Conservation (phyloP, 169 alveolate genomes). For the Theileria sp. region DNA sequence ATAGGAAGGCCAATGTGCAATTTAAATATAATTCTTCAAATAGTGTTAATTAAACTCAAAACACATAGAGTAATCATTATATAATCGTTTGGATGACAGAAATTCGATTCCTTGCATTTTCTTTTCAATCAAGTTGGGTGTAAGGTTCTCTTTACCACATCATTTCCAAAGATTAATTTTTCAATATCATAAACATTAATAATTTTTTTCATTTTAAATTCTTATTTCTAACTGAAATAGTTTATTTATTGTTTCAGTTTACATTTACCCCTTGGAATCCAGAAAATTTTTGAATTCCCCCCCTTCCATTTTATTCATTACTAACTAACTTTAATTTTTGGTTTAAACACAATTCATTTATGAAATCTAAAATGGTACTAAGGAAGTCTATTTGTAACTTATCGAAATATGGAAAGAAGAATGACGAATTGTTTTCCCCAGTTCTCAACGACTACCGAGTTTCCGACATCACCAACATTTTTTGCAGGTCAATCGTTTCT, state of each 20-base stretch:
- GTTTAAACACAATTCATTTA: not conserved
- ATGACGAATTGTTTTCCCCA: slow-evolving; percentile 7
- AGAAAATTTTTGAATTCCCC: not conserved
- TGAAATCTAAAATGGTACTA: slow-evolving; percentile 1
- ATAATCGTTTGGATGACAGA: not conserved
- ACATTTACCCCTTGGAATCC: not conserved
- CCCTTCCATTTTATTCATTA: not conserved
- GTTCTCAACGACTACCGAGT: slow-evolving; percentile 2
- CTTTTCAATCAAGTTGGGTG: not conserved
- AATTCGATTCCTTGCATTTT: not conserved
- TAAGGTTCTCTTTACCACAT: not conserved
- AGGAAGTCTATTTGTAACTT: slow-evolving; percentile 13
- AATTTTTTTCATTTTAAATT: no score
- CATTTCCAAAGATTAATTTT: not conserved
- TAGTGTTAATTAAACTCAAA: not conserved
- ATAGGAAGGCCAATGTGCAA: not conserved
- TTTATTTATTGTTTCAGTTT: not conserved
- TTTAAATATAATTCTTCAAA: not conserved
- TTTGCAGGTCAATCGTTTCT: not conserved
- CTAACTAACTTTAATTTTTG: not conserved
- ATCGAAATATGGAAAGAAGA: slow-evolving; percentile 13
- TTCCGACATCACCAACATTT: slow-evolving; percentile 4
- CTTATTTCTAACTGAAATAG: not conserved
- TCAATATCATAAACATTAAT: no score
- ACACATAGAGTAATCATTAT: not conserved